Percentiles rank a stretch among this genome's conserved stretches.
Evolutionary conservation across 2,329 filamentous ascomycete species (phyloP).

Genomic region (Sporothrix curviconia): DNA sequence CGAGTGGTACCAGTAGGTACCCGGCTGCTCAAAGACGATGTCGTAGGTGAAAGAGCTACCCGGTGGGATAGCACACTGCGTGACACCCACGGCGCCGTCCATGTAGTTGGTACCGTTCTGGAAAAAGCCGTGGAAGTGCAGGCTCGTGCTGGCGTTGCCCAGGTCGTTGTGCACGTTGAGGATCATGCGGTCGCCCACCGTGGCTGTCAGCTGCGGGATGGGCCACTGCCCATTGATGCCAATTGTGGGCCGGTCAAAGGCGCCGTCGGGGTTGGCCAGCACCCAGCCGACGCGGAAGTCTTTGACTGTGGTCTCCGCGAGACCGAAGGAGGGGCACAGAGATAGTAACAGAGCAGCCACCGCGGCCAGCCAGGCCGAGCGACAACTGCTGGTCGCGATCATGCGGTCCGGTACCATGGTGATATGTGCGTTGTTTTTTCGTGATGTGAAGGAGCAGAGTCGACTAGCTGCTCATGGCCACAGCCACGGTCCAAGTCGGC

Average conservation of each 20-base stretch:
- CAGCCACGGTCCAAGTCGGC: too few relatives aligned
- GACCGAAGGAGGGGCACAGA: too few relatives aligned
- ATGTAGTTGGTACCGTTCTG: constrained; percentile 59
- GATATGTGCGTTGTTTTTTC: too few relatives aligned
- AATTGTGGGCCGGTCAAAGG: constrained; percentile 56
- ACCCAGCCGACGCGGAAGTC: constrained; percentile 69
- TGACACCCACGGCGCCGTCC: constrained; percentile 62
- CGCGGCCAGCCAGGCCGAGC: not conserved
- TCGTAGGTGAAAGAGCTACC: constrained; percentile 61
- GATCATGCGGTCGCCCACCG: constrained; percentile 54
- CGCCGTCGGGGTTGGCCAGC: constrained; percentile 62
- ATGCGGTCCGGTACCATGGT: not conserved
- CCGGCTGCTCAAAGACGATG: constrained; percentile 43
- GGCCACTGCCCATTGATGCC: constrained; percentile 74
- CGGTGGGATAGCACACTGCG: constrained; percentile 60
- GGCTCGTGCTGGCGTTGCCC: constrained; percentile 55
- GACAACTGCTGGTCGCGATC: not conserved
- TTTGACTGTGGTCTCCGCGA: constrained; percentile 45
- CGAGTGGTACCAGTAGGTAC: constrained; percentile 78
- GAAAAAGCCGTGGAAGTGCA: constrained; percentile 66
- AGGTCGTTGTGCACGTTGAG: constrained; percentile 54
- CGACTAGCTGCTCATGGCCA: too few relatives aligned
- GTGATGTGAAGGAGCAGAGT: too few relatives aligned
- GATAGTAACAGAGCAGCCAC: constrained; percentile 18
- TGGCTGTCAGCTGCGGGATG: constrained; percentile 57